Base-by-base conservation (phyloP, 192 early-diverging fungal species). In the Coemansia interrupta region DNA sequence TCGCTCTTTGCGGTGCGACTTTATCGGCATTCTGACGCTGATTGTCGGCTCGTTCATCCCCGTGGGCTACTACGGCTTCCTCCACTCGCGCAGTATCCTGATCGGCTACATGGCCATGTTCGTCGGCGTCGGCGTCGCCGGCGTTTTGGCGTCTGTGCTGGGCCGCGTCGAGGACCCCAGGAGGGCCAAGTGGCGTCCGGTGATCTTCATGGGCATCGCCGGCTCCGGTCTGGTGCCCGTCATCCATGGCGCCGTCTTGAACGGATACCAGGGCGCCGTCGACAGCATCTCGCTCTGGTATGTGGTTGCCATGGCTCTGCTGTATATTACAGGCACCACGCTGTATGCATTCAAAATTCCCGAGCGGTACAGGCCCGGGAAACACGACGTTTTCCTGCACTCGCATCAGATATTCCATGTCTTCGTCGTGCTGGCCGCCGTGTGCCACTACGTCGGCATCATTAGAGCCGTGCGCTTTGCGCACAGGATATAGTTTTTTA, bases 351-450 rank as follows among this genome's bases (percentile, higher is more conserved):
- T 72, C 55, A 80, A 91, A 43, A 70, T 90, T 15, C 95, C 95
- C 17, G 95, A 97, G 65, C 60, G 86, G 18, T 88, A 84, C 70
- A 85, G 80, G 44, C 95, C 95, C 2, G 92, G 93, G 0, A 85
- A 77, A 56, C 90, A 91, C 63, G 85, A 95, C 55, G 78, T 87
- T 44, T 85, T 82, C 68, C 82, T 89, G 68, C 82, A 80, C 64
- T 92, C 90, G 19, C 94, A 95, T 63, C 95, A 97, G 80, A 93
- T 97, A 38, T 97, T 93, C 54, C 95, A 97, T 58, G 28, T 90
- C 3, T 85, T 88, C 64, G 92, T 95, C 3, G 82, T 95, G 4
- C 41, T 84, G 4, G 95, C 90, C 8, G 86, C 90, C 15, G 11
- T 85, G 2, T 64, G 76, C 48, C 92, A 93, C 54, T 92, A 88